Conservation (phyloP, 768 basidiomycete genomes). For the Tricholoma matsutake region DNA sequence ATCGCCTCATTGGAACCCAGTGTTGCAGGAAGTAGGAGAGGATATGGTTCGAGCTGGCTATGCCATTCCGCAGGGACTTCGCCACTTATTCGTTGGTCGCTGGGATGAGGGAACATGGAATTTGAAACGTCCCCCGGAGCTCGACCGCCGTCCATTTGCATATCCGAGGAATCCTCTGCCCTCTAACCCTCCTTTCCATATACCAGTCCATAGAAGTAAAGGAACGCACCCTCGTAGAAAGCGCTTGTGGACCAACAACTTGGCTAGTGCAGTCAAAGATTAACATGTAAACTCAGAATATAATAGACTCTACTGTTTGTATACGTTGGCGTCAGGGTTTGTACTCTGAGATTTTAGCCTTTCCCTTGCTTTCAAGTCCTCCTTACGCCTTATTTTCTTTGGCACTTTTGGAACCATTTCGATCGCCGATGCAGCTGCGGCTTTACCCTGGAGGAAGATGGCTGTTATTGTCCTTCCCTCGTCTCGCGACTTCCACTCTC, state of each 20-base stretch:
- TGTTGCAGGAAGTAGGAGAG: constrained; percentile 14
- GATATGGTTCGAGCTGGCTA: constrained; percentile 18
- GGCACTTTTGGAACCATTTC: not conserved
- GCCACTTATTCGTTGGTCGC: constrained; percentile 18
- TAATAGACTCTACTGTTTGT: constrained; percentile 3
- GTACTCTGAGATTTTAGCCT: constrained; percentile 10
- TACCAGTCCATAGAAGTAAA: not conserved
- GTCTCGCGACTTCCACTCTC: constrained; percentile 50
- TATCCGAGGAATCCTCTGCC: constrained; percentile 4
- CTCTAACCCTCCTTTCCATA: not conserved
- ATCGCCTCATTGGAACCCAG: constrained; percentile 9
- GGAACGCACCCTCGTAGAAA: not conserved
- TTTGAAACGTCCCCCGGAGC: not conserved
- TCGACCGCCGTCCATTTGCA: constrained; percentile 12
- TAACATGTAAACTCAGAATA: not conserved
- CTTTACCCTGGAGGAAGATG: constrained; percentile 43
- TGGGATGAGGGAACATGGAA: constrained; percentile 10
- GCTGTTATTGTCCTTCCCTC: constrained; percentile 34
- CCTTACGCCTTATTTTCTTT: not conserved
- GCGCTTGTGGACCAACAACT: not conserved
- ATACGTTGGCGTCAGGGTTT: constrained; percentile 1
- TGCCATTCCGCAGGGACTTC: constrained; percentile 14
- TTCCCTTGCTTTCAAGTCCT: not conserved
- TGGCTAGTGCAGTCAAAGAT: not conserved
- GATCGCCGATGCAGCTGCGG: not conserved